A percentile compares a stretch with the other conserved stretches of the same genome.
These are phyloP conservation scores for Lentinula raphanica DNA, from an alignment of 768 basidiomycete genomes.

Conservation along the genomic window DNA sequence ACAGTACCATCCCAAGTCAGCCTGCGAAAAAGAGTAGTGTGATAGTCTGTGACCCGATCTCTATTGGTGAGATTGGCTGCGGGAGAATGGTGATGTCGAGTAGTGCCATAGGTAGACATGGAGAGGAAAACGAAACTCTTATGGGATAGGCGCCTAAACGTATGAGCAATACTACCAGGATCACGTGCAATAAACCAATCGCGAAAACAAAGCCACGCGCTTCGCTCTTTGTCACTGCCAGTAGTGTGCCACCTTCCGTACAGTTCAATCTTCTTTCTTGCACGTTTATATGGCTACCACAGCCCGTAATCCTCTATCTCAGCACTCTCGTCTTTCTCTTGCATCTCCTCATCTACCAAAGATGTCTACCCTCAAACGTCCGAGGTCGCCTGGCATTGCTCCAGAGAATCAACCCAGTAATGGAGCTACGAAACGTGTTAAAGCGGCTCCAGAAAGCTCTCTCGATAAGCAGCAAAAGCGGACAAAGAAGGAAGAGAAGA, in stretches of 20 bases:
- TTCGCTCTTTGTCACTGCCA: not conserved
- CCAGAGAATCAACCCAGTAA: conserved; percentile 39
- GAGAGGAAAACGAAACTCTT: not conserved
- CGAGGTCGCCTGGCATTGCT: conserved; percentile 27
- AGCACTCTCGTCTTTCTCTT: conserved; percentile 31
- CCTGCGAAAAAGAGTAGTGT: conserved; percentile 78
- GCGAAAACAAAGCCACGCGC: not conserved
- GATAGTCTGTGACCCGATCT: conserved; percentile 41
- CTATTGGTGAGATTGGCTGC: conserved; percentile 25
- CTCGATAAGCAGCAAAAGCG: not conserved
- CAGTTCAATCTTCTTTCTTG: conserved; percentile 17
- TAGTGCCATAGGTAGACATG: conserved; percentile 52
- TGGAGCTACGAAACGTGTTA: conserved; percentile 39
- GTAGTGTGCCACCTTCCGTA: not conserved
- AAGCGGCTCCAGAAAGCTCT: conserved; percentile 21
- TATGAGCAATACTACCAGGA: not conserved
- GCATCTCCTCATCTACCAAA: conserved; percentile 27
- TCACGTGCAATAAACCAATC: not conserved
- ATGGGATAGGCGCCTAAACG: not conserved
- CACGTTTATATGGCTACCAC: conserved; percentile 37
- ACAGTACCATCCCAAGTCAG: conserved; percentile 91
- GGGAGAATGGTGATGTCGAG: conserved; percentile 39
- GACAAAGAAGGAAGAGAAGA: too few species aligned
- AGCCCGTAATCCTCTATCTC: conserved; percentile 43
- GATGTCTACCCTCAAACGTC: conserved; percentile 18